A percentile compares a stretch with the other conserved stretches of the same genome.
These are phyloP conservation scores for Stygiomarasmius scandens DNA, from an alignment of 1,284 basidiomycete species.

Conservation along the genomic window DNA sequence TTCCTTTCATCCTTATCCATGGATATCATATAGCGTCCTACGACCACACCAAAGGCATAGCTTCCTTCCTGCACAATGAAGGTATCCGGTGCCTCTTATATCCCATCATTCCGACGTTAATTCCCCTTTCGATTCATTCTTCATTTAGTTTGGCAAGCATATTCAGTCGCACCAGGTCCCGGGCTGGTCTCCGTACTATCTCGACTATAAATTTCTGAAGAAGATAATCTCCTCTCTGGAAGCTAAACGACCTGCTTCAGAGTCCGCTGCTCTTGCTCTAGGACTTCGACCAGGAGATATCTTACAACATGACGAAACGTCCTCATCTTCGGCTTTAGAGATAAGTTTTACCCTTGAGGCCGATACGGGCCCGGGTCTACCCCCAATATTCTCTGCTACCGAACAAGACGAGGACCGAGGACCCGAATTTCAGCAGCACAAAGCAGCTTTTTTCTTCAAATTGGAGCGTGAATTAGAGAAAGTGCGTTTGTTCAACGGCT, in stretches of 20 bases:
- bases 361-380: constrained; percentile 43
- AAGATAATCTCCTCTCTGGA: constrained; percentile 99
- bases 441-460: constrained; percentile 99
- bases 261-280: constrained; percentile 85
- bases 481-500: constrained; percentile 46
- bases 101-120: constrained; percentile 11
- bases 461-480: constrained; percentile 98
- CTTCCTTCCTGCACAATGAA: constrained; percentile 36
- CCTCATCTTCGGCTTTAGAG: constrained; percentile 15
- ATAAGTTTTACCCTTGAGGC: constrained; percentile 32
- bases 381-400: constrained; percentile 61
- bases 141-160: constrained; percentile 91
- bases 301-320: constrained; percentile 35
- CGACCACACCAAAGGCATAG: background rate
- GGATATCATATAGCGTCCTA: constrained; percentile 12
- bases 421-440: constrained; percentile 87
- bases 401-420: constrained; percentile 71
- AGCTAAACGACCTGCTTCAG: constrained; percentile 86
- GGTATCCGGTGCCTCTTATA: constrained; percentile 26
- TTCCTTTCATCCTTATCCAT: constrained; percentile 2
- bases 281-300: constrained; percentile 77
- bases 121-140: constrained; percentile 12
- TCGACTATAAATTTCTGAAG: constrained; percentile 98
- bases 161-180: constrained; percentile 97
- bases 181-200: constrained; percentile 95